Evolutionary conservation across 768 basidiomycete species (phyloP).

Genomic region (Tylopilus vinaceipallidus): DNA sequence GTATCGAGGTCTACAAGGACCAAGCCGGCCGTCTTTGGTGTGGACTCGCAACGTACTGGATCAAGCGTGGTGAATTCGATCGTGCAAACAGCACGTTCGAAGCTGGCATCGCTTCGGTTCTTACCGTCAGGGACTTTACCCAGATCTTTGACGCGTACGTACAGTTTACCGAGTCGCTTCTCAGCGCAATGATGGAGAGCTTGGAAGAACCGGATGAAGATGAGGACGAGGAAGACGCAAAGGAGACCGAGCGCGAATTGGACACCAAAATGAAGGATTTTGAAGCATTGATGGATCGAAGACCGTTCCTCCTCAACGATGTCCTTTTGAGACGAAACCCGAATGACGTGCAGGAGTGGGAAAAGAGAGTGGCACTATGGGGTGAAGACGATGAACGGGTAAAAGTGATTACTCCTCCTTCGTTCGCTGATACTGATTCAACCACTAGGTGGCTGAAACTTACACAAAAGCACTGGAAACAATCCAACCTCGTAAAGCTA

Average conservation of each 20-base stretch:
- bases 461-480: slow-evolving; percentile 89
- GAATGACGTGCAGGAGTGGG: slow-evolving; percentile 99
- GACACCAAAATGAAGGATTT: slow-evolving; percentile 90
- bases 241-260: slow-evolving; percentile 78
- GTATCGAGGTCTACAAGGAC: slow-evolving; percentile 88
- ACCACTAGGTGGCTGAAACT: slow-evolving; percentile 79
- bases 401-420: background rate
- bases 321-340: slow-evolving; percentile 91
- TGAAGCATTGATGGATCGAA: slow-evolving; percentile 89
- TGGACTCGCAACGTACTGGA: slow-evolving; percentile 97
- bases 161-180: slow-evolving; percentile 88
- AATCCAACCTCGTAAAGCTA: slow-evolving; percentile 84
- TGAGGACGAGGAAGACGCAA: slow-evolving; percentile 73
- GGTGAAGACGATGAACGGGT: slow-evolving; percentile 95
- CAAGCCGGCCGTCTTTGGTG: slow-evolving; percentile 97
- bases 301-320: slow-evolving; percentile 96
- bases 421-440: slow-evolving; percentile 1
- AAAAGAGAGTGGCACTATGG: slow-evolving; percentile 92
- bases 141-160: slow-evolving; percentile 97
- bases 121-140: slow-evolving; percentile 95
- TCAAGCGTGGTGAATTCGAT: slow-evolving; percentile 94
- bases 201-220: slow-evolving; percentile 76
- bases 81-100: slow-evolving; percentile 88
- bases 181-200: slow-evolving; percentile 85
- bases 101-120: slow-evolving; percentile 73